These are phyloP conservation scores for Verticillium tricorpus DNA, from an alignment of 2,329 filamentous ascomycete genomes.

Conservation along the genomic window DNA sequence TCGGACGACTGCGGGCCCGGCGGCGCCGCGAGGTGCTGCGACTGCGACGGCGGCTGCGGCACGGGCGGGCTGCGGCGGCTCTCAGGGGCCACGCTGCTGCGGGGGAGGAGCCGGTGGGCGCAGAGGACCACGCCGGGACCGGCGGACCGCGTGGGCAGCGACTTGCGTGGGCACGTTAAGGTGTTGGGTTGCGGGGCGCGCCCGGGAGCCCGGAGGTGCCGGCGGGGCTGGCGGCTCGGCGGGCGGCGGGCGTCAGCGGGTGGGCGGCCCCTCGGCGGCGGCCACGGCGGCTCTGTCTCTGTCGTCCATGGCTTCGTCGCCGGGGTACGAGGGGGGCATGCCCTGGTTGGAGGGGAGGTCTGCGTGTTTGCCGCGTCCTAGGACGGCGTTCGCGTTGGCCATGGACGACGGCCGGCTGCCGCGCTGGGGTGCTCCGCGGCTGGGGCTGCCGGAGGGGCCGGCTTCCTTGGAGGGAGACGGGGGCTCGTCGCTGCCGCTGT, in stretches of 20 bases:
- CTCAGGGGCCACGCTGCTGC: neutral
- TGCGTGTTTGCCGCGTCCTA: neutral
- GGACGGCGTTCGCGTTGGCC: neutral
- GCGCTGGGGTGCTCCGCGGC: neutral
- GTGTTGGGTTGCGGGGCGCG: neutral
- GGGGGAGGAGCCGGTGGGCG: neutral
- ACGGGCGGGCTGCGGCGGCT: neutral
- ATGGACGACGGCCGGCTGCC: neutral
- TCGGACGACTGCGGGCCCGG: neutral
- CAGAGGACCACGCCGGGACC: no score
- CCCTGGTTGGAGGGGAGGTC: neutral
- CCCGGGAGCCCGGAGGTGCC: neutral
- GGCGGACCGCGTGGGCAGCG: no score
- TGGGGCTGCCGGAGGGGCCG: neutral
- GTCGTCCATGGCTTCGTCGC: neutral
- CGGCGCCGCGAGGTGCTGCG: neutral
- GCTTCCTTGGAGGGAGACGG: neutral
- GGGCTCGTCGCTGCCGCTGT: constrained; percentile 7
- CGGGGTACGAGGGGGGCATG: neutral
- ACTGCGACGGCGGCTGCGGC: neutral
- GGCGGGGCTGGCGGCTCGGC: neutral
- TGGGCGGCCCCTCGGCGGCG: neutral
- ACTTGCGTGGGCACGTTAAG: neutral
- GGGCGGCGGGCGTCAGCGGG: neutral
- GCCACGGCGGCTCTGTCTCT: neutral